Base-by-base conservation (phyloP, 768 basidiomycete species). In the Tulasnella sp. region DNA sequence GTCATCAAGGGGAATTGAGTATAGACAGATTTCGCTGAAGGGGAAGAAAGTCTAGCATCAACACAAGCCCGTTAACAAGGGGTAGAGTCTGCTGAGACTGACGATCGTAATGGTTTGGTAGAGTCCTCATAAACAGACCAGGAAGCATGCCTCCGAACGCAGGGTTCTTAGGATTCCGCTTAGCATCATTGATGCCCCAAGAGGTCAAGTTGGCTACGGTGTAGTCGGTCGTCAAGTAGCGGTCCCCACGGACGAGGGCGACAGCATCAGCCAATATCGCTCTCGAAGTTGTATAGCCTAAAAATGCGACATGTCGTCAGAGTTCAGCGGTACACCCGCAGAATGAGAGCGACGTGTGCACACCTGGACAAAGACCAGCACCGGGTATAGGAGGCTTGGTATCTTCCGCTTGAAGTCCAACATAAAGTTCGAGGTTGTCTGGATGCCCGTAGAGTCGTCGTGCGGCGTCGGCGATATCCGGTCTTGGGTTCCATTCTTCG, bases 91-190 rank as follows among this genome's bases (percentile, higher is more conserved):
- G 0, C 35, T 5, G 16, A 77, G 26, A 71, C 77, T 29, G 15
- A 32, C 86, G 84, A 16, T 89, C 88, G 83, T 91, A 95, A 79
- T 91, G 86, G 32, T 90, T 84, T 0, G 93, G 93, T 35, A 95
- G 85, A 23, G 89, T 89, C 70, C 88, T 87, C 86, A 92, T 91
- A 76, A 95, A 87, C 35, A 95, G 78, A 78, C 89, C 91, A 18
- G 89, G 89, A 79, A 95, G 86, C 84, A 92, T 87, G 29, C 93
- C 93, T n/a, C 93, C 93, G 78, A 87, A 91, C 0, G 92, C 70
- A 35, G 75, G 32, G 61, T 87, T 81, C 39, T 85, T 82, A 84
- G 79, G 79, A 55, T 92, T 87, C 55, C 70, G 23, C 35, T 72
- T 37, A 16, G 42, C 70, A 16, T 72, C 70, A 16, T 5, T 37